These are phyloP conservation scores for Cyclotella atomus DNA, from an alignment of 108 stramenopile genomes.

Conservation along the genomic window DNA sequence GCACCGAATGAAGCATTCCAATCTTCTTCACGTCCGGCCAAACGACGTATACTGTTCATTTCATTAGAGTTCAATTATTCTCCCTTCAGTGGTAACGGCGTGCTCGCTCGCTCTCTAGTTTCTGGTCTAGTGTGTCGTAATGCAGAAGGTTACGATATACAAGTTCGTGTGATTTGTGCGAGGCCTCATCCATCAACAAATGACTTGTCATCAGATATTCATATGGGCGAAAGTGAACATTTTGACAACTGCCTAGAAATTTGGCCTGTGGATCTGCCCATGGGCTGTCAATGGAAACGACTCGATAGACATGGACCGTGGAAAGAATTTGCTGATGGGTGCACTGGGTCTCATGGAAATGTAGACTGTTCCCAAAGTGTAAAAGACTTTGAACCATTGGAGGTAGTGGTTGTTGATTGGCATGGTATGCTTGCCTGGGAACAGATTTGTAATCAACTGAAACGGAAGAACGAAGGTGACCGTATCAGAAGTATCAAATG, in stretches of 20 bases:
- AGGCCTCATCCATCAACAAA: constrained; percentile 32
- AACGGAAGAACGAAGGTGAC: not conserved
- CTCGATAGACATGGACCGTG: constrained; percentile 46
- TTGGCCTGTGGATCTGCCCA: constrained; percentile 24
- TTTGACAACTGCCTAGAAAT: constrained; percentile 16
- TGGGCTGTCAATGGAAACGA: constrained; percentile 36
- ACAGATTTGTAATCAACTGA: not conserved
- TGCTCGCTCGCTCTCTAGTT: constrained; percentile 10
- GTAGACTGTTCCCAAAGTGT: not conserved
- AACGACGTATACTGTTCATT: constrained; percentile 4
- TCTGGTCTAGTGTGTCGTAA: constrained; percentile 7
- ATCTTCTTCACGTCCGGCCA: not conserved
- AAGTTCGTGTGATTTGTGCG: constrained; percentile 43
- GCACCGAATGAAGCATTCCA: not conserved
- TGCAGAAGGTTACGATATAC: not conserved
- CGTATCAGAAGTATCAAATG: not conserved
- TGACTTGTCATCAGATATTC: not conserved
- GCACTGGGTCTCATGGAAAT: constrained; percentile 1
- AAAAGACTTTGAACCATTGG: constrained; percentile 8
- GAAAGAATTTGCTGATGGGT: constrained; percentile 32
- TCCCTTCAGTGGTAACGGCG: constrained; percentile 24
- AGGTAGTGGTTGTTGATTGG: constrained; percentile 45
- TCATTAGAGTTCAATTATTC: constrained; percentile 13
- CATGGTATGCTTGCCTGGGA: constrained; percentile 40
- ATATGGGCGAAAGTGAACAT: not conserved